A percentile compares a stretch with the other conserved stretches of the same genome.
These are phyloP conservation scores for Sporothrix pseudoabietina DNA, from an alignment of 2,329 filamentous ascomycete genomes.

Conservation along the genomic window DNA sequence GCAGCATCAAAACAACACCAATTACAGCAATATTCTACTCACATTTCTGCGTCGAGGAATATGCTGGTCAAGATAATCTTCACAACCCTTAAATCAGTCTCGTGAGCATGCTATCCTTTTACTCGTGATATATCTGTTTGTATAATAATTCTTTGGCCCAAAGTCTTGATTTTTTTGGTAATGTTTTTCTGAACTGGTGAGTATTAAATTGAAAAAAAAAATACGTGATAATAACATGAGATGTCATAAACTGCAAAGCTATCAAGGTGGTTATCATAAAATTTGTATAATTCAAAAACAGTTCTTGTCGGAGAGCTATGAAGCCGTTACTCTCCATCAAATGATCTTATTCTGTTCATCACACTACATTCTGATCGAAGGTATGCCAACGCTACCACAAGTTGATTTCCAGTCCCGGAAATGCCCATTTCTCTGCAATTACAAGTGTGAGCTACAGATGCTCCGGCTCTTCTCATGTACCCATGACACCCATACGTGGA, in stretches of 20 bases:
- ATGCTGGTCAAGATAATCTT: not conserved
- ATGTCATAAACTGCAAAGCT: no score
- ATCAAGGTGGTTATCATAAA: no score
- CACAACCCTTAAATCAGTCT: not conserved
- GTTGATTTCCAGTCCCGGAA: not conserved
- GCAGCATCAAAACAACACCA: not conserved
- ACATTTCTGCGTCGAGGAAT: not conserved
- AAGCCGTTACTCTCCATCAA: not conserved
- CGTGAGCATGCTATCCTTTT: no score
- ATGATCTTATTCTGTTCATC: not conserved
- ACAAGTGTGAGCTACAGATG: not conserved
- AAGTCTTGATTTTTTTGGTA: no score
- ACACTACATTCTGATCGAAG: not conserved
- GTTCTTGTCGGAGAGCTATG: not conserved
- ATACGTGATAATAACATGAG: no score
- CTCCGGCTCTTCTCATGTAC: not conserved
- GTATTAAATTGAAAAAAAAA: no score
- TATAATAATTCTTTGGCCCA: no score
- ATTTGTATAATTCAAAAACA: no score
- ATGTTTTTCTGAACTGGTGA: no score
- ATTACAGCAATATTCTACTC: not conserved
- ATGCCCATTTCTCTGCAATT: not conserved
- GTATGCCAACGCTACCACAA: not conserved
- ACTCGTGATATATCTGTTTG: no score
- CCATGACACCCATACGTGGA: not conserved